phyloP scores from a whole-genome alignment of 257 asterid species.

The Handroanthus guayacan region DNA sequence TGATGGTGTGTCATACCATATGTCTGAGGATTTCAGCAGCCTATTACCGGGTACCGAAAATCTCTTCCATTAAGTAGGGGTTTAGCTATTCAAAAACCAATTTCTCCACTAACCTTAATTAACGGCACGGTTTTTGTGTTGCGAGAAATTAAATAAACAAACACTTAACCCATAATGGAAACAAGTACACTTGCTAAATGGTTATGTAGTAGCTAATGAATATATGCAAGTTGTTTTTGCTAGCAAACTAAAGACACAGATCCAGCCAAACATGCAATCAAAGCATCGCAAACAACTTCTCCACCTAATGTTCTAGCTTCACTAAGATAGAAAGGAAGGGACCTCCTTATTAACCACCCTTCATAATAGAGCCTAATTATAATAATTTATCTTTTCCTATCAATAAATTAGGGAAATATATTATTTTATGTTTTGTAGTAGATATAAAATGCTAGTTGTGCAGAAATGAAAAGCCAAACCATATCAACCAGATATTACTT shows the following conservation, averaged over 20 bases:
- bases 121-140: not conserved
- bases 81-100: not conserved
- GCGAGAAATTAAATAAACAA: not conserved
- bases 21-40: not conserved
- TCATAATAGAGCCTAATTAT: not conserved
- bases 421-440: not conserved
- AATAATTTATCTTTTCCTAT: not conserved
- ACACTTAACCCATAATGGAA: not conserved
- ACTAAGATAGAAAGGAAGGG: slow-evolving; percentile 1
- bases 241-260: not conserved
- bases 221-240: not conserved
- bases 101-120: not conserved
- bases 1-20: not conserved
- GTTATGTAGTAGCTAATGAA: not conserved
- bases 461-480: not conserved
- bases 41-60: not conserved
- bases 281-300: not conserved
- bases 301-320: not conserved
- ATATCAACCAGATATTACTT: slow-evolving; percentile 19
- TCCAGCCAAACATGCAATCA: not conserved
- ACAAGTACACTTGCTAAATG: not conserved
- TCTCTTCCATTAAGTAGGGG: not conserved
- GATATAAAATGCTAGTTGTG: not conserved
- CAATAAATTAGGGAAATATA: not conserved
- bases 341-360: not conserved